Percentiles rank a stretch among this genome's conserved stretches.
Conservation (phyloP, 2,329 filamentous ascomycete genomes). For the Lasiodiplodia citricola region DNA sequence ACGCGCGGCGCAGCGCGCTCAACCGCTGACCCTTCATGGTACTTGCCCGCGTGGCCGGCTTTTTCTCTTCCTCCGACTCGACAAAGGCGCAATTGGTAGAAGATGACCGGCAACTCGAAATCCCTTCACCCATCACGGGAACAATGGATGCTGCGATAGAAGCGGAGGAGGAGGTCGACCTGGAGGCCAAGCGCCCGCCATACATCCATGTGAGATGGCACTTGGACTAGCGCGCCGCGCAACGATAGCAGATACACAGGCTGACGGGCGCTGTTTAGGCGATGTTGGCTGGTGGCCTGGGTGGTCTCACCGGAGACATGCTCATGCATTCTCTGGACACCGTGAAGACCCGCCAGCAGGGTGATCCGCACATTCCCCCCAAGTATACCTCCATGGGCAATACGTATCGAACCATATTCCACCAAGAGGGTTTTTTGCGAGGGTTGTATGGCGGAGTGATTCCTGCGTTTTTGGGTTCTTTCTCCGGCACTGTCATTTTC, state of each 20-base stretch:
- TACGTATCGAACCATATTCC: constrained; percentile 90
- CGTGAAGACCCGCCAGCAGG: constrained; percentile 97
- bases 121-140: constrained; percentile 34
- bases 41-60: constrained; percentile 56
- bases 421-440: constrained; percentile 84
- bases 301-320: constrained; percentile 93
- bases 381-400: constrained; percentile 90
- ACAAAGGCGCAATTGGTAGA: constrained; percentile 43
- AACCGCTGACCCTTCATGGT: constrained; percentile 48
- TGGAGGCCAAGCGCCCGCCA: constrained; percentile 52
- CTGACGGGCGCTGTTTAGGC: constrained; percentile 59
- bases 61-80: constrained; percentile 46
- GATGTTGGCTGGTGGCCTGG: constrained; percentile 93
- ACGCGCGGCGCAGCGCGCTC: constrained; percentile 22
- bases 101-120: constrained; percentile 40
- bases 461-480: constrained; percentile 88
- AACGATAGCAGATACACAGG: not conserved
- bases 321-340: constrained; percentile 99
- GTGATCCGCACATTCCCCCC: constrained; percentile 88
- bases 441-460: constrained; percentile 94
- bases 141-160: constrained; percentile 29
- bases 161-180: constrained; percentile 40
- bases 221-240: not conserved
- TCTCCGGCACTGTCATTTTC: constrained; percentile 91
- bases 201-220: constrained; percentile 52